Base-by-base conservation (phyloP, 768 basidiomycete species). In the Leccinum olivaceopallidum region DNA sequence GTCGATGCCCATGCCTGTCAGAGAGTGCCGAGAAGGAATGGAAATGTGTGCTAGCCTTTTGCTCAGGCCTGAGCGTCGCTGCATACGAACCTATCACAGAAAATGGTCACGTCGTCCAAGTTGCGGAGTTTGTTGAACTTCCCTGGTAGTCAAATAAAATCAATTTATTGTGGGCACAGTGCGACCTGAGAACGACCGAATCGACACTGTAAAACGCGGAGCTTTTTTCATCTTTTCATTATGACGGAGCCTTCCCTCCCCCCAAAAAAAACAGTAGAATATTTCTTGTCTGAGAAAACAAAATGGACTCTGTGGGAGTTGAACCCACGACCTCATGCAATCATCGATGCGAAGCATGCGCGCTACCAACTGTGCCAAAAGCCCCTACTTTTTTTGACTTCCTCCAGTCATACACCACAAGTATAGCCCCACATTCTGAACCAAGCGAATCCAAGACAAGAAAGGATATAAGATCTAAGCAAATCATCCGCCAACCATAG, bases 301-400 rank as follows among this genome's bases (percentile, higher is more conserved):
- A 53, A 53, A 53, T 32, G 67, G 67, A 68, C 67, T 67, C 67
- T 68, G 67, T 77, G 81, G 79, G 81, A 79, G 73, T 83, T 70
- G 81, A 83, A 82, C 81, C 79, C 81, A 78, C 78, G 81, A 79
- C 80, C 81, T 82, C 79, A 80, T 76, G 80, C 81, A 82, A 47
- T 68, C 67, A 49, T 24, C 16, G 2, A 63, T 82, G 81, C 81
- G 80, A 83, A 83, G 81, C 81, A 76, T 78, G 79, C 81, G 81
- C 81, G 80, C 81, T 83, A 83, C 81, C 81, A 74, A 78, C 81
- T 82, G 80, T 78, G 81, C 81, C 77, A 82, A 82, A 79, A 69
- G 81, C 81, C 81, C 81, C 5, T 16, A 18, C 1, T 5, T 5
- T 28, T 26, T 5, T 4, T 6, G 2, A 18, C 2, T 22, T 53